phyloP scores from a whole-genome alignment of 202 grass and related monocot species.

The Alloteropsis angusta region DNA sequence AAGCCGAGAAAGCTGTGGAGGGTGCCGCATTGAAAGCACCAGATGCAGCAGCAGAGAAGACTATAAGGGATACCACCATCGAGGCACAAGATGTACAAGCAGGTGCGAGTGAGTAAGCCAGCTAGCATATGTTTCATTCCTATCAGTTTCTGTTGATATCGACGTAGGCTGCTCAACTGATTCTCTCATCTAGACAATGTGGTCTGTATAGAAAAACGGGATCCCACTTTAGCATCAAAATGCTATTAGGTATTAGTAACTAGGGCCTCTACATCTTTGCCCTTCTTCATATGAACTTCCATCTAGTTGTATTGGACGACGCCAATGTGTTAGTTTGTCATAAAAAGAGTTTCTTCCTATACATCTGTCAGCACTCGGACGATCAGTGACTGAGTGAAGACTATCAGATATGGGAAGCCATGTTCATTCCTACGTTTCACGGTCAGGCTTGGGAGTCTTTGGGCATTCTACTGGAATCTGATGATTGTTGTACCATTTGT shows the following conservation, averaged over 20 bases:
- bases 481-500: constrained; percentile 34
- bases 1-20: not conserved
- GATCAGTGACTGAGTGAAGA: not conserved
- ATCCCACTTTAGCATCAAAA: constrained; percentile 28
- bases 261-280: constrained; percentile 7
- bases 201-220: constrained; percentile 46
- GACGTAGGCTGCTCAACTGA: constrained; percentile 14
- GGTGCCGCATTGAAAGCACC: not conserved
- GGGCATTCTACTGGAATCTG: not conserved
- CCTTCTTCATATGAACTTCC: constrained; percentile 15
- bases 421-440: constrained; percentile 25
- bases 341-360: not conserved
- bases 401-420: not conserved
- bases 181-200: constrained; percentile 29
- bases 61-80: not conserved
- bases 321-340: not conserved
- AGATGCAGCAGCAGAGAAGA: not conserved
- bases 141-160: constrained; percentile 32
- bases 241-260: constrained; percentile 24
- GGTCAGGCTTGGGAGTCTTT: not conserved
- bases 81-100: constrained; percentile 15
- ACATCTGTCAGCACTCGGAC: not conserved
- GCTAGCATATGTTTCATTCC: not conserved
- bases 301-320: constrained; percentile 11
- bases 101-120: constrained; percentile 31